A percentile compares a stretch with the other conserved stretches of the same genome.
phyloP scores from a whole-genome alignment of 768 basidiomycete species.

The Trichaptum fuscoviolaceum region DNA sequence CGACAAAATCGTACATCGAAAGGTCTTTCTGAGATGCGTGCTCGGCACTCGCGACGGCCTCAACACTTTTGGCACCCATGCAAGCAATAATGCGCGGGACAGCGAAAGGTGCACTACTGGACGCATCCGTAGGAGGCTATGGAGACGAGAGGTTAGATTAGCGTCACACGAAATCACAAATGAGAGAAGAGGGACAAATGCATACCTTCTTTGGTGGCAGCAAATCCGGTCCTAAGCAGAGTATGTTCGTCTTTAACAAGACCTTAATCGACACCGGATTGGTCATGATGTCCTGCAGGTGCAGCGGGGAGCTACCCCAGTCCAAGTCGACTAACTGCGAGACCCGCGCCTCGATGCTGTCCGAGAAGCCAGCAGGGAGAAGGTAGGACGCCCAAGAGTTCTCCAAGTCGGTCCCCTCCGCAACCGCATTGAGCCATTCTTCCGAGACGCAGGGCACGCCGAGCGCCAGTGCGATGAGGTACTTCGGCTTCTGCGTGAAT shows the following conservation, averaged over 20 bases:
- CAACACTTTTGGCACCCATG: constrained; percentile 73
- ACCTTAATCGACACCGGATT: constrained; percentile 53
- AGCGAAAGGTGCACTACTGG: constrained; percentile 33
- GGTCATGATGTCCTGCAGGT: constrained; percentile 53
- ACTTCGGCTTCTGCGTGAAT: constrained; percentile 69
- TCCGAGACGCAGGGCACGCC: constrained; percentile 77
- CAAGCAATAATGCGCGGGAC: constrained; percentile 65
- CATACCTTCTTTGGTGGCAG: constrained; percentile 38
- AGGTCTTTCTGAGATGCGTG: constrained; percentile 32
- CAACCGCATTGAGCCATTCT: constrained; percentile 40
- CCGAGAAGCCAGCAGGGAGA: constrained; percentile 44
- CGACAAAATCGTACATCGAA: constrained; percentile 50
- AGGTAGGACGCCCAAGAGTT: constrained; percentile 62
- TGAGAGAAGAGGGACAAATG: neutral
- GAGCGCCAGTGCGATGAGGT: constrained; percentile 72
- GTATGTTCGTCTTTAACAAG: constrained; percentile 47
- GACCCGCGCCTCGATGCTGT: constrained; percentile 32
- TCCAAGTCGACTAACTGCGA: constrained; percentile 45
- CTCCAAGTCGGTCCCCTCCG: neutral
- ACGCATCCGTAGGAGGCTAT: constrained; percentile 6
- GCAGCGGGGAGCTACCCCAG: constrained; percentile 46
- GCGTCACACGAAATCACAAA: constrained; percentile 10
- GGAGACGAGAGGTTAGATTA: constrained; percentile 16
- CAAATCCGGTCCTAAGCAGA: constrained; percentile 57
- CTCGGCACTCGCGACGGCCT: constrained; percentile 50